Conservation (phyloP, 257 asterid species). For the Penstemon eatonii region DNA sequence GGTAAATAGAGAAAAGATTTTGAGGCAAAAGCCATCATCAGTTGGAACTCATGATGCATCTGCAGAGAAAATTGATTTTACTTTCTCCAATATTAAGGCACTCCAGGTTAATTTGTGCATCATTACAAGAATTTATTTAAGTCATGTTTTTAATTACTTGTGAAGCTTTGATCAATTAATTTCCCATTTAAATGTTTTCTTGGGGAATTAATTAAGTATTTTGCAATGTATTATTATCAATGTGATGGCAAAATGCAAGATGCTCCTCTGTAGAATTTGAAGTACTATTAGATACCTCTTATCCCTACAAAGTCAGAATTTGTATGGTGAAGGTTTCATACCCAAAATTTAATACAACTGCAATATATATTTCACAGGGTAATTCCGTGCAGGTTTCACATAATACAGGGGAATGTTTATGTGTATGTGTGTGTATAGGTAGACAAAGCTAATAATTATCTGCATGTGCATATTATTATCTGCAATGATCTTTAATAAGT, state of each 20-base stretch:
- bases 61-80: conserved; percentile 41
- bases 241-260: no score
- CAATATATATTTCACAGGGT: no score
- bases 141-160: neutral
- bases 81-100: conserved; percentile 42
- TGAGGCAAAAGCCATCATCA: conserved; percentile 39
- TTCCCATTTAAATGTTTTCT: neutral
- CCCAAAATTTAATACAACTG: no score
- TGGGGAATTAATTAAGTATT: neutral
- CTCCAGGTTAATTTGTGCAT: conserved; percentile 34
- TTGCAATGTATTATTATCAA: neutral
- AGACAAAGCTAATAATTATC: conserved; percentile 1
- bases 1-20: conserved; percentile 41
- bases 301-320: no score
- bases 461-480: conserved; percentile 29
- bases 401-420: neutral
- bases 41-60: conserved; percentile 27
- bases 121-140: neutral
- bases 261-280: no score
- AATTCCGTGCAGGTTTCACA: neutral
- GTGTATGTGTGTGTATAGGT: conserved; percentile 3
- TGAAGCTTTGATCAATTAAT: neutral
- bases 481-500: conserved; percentile 21
- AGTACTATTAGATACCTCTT: no score
- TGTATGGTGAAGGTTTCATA: no score